Percentiles rank a stretch among this genome's conserved stretches.
Evolutionary conservation across 345 rosid species (phyloP).

Genomic region (Eucalyptus cloeziana): DNA sequence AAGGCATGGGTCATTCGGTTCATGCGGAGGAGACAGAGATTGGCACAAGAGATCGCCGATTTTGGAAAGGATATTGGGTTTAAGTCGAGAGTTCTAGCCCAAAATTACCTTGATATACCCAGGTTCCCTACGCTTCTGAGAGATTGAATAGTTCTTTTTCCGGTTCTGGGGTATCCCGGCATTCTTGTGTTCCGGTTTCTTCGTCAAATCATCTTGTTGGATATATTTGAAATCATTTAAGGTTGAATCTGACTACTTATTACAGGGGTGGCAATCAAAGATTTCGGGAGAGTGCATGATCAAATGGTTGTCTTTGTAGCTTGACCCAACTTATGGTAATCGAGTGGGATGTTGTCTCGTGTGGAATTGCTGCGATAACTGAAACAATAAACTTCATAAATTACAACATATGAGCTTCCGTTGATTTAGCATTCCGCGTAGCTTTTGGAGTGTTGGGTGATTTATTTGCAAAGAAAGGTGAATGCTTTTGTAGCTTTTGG

Average conservation of each 20-base stretch:
- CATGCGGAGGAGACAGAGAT: conserved; percentile 53
- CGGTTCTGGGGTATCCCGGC: neutral
- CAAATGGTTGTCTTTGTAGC: conserved; percentile 74
- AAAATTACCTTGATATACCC: conserved; percentile 83
- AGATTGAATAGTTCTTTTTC: neutral
- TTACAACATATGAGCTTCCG: conserved; percentile 62
- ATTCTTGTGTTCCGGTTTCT: neutral
- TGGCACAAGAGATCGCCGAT: conserved; percentile 48
- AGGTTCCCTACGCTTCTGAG: conserved; percentile 9
- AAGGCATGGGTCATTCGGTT: neutral
- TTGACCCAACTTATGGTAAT: conserved; percentile 84
- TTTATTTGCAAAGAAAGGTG: conserved; percentile 83
- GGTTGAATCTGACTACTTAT: neutral
- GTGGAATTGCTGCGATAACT: neutral
- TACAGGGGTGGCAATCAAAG: conserved; percentile 72
- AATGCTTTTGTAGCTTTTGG: neutral
- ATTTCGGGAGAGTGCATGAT: conserved; percentile 85
- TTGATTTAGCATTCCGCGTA: conserved; percentile 78
- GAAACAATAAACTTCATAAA: conserved; percentile 58
- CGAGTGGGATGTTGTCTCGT: neutral
- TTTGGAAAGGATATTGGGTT: conserved; percentile 79
- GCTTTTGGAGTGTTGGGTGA: conserved; percentile 72
- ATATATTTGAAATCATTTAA: neutral
- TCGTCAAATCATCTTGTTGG: neutral
- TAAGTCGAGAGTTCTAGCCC: conserved; percentile 73